Conservation (phyloP, 2,329 filamentous ascomycete genomes). For the Monosporascus cannonballus region DNA sequence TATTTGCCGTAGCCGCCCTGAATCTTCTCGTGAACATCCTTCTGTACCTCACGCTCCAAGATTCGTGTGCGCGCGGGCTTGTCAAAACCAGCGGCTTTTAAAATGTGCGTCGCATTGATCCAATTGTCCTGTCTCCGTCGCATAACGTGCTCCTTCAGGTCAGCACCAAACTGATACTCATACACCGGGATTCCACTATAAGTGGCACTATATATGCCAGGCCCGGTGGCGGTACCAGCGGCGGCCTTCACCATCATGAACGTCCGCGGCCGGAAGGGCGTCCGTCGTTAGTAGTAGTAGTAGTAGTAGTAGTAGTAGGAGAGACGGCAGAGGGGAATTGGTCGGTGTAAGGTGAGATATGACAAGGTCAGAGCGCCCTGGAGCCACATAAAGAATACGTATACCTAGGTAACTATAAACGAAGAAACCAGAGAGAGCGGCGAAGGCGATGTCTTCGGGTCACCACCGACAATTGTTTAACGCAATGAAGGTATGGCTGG, state of each 20-base stretch:
- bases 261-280: no score
- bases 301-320: no score
- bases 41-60: conserved; percentile 92
- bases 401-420: no score
- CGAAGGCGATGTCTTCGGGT: no score
- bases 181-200: conserved; percentile 77
- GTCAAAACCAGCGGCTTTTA: conserved; percentile 95
- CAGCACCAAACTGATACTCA: conserved; percentile 79
- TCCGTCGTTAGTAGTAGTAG: no score
- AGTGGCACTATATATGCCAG: conserved; percentile 3
- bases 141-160: conserved; percentile 87
- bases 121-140: conserved; percentile 86
- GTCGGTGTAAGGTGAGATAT: no score
- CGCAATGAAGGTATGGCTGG: no score
- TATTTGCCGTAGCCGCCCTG: conserved; percentile 99
- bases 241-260: conserved; percentile 3
- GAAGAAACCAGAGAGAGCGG: no score
- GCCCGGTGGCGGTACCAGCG: neutral
- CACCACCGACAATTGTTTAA: no score
- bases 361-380: no score
- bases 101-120: conserved; percentile 99
- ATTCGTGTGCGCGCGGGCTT: conserved; percentile 94
- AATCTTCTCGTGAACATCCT: conserved; percentile 94
- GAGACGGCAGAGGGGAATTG: no score
- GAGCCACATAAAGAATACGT: no score